Base-by-base conservation (phyloP, 2,329 filamentous ascomycete genomes). In the Xylariaceae sp. region DNA sequence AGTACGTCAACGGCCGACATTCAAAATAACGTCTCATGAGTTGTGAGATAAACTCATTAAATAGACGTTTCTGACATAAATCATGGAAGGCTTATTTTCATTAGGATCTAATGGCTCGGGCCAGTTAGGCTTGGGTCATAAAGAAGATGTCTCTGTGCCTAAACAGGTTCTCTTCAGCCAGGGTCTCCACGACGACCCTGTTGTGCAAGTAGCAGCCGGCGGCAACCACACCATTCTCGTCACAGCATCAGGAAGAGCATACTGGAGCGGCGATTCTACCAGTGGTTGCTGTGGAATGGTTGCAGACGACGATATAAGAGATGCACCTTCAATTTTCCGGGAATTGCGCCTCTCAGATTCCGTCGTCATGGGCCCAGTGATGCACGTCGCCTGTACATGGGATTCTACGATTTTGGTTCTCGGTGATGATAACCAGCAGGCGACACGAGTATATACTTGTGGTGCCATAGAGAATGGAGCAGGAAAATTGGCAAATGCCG, bases 221-320 rank as follows among this genome's bases (percentile, higher is more conserved):
- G 92, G 92, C 1, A 97, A 97, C 69, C 93, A 97, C 73, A 95
- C 91, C 0, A 75, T 97, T 3, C 72, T 96, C 8, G 77, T 92
- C 9, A 83, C 82, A n/a, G 69, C 77, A 3, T 71, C 77, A 30
- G 87, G 87, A 0, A 66, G 75, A 1, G 76, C 92, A 0, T 88
- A 84, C 68, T 86, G 83, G 68, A 81, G 85, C 51, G 92, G 92
- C 0, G 82, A 87, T 60, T 77, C 75, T 6, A 70, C 75, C 1
- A 77, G 71, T 9, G 83, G 84, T 10, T 82, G 83, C 1, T 86
- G 83, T 63, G 84, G 83, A 1, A 65, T 78, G 8, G 63, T 72
- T 0, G 66, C 73, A 2, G 63, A 65, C 1, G 66, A 73, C 4
- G 63, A 65, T 4, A 56, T 57, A 9, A 62, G 59, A n/a, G 64